Evolutionary conservation across 2,329 filamentous ascomycete genomes (phyloP), one percentile per base, ranked within the genome.

Genomic region (Exophiala lecanii-corni): DNA sequence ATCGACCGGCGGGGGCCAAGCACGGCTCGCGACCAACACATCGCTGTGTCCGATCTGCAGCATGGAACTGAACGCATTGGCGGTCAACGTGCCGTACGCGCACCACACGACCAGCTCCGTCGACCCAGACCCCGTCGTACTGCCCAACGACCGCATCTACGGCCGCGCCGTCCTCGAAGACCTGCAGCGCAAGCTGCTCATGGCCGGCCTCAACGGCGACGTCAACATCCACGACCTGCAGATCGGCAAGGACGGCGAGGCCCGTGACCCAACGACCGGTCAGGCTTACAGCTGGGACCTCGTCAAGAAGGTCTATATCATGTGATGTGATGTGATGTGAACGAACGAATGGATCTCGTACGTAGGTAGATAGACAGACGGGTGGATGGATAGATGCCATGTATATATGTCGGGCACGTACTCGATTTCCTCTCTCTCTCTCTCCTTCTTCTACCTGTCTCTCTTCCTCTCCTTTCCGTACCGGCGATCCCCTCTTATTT

Each of bases 11-110:
- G n/a, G n/a, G n/a, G 69, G 68, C 15, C 66, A 70, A 35, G 70
- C 68, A 19, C 76, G 84, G 1, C 50, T 56, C 13, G 48, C 52
- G 2, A 50, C 52, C 10, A 52, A 49, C 2, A 83, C 85, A 5
- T 83, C 81, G 36, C 81, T 97, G 31, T 98, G 92, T 57, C 92
- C 92, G 2, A 97, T 98, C 59, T 98, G 92, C 71, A 92, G 85
- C 36, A 92, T 85, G 1, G 92, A 98, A 66, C 78, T 98, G 43
- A 97, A 97, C 63, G 86, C 89, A 58, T 76, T 98, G 23, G 91
- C 92, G 2, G 75, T 83, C 39, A 82, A 84, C 56, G 86, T 98
- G 33, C 92, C 92, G 1, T 97, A 97, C 58, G 92, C 92, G 2
- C 86, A 95, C 59, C 92, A 98, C 63, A 89, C 85, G 20, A 94